Evolutionary conservation across 257 asterid genomes (phyloP).

Genomic region (Voacanga thouarsii): DNA sequence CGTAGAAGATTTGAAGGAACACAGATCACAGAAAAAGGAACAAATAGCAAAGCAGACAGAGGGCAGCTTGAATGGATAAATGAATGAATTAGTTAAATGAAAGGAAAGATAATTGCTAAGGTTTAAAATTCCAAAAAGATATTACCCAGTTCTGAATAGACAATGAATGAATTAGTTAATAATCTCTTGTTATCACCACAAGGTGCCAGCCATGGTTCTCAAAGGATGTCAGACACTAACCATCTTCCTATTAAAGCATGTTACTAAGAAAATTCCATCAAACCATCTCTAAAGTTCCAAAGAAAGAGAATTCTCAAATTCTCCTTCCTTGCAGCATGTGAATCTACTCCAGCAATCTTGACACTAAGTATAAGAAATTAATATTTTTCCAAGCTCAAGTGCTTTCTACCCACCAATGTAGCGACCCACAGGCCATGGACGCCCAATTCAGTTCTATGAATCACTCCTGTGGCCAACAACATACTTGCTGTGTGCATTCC

Average conservation of each 20-base stretch:
- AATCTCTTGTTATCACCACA: neutral
- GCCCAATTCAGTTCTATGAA: neutral
- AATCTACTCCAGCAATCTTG: neutral
- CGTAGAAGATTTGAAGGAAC: too few relatives aligned
- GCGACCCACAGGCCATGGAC: neutral
- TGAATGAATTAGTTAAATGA: too few relatives aligned
- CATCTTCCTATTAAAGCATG: neutral
- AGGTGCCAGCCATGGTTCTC: too few relatives aligned
- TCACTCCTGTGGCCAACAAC: neutral
- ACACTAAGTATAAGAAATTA: neutral
- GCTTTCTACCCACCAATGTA: neutral
- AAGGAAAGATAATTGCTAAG: too few relatives aligned
- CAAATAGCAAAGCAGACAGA: too few relatives aligned
- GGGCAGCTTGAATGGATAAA: too few relatives aligned
- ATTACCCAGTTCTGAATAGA: neutral
- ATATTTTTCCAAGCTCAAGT: neutral
- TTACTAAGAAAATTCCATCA: neutral
- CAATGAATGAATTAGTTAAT: too few relatives aligned
- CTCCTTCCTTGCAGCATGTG: neutral
- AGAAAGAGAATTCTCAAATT: neutral
- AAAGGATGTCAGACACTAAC: too few relatives aligned
- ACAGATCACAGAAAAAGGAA: too few relatives aligned
- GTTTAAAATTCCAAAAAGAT: too few relatives aligned
- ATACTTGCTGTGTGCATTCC: neutral
- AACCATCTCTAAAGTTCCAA: neutral